Evolutionary conservation across 1,284 basidiomycete species (phyloP).

Genomic region (Wallemia hederae): DNA sequence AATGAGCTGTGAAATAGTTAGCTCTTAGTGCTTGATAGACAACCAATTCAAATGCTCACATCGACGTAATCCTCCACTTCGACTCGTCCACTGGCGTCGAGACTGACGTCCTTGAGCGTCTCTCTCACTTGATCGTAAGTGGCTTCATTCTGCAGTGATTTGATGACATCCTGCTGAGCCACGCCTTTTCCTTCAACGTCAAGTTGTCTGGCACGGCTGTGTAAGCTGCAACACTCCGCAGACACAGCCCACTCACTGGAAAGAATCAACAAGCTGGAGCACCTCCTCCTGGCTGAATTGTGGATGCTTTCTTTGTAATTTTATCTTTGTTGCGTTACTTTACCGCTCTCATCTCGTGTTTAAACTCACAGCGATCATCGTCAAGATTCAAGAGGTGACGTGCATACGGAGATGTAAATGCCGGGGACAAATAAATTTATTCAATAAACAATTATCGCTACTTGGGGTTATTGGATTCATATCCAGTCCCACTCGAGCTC

Average conservation of each 20-base stretch:
- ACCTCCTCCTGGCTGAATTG: constrained; percentile 74
- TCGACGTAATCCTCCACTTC: constrained; percentile 97
- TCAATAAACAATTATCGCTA: too few relatives aligned
- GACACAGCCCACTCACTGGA: constrained; percentile 38
- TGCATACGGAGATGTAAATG: too few relatives aligned
- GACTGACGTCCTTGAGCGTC: constrained; percentile 76
- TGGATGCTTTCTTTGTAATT: constrained; percentile 76
- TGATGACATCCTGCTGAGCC: constrained; percentile 55
- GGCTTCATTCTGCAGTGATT: constrained; percentile 45
- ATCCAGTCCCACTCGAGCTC: not conserved
- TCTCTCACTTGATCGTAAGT: constrained; percentile 61
- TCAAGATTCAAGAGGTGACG: not conserved
- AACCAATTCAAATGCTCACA: constrained; percentile 21
- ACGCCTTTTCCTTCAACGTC: constrained; percentile 58
- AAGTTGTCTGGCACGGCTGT: constrained; percentile 28
- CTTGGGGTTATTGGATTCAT: not conserved
- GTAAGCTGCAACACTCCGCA: constrained; percentile 2
- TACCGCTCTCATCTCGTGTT: not conserved
- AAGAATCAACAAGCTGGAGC: constrained; percentile 65
- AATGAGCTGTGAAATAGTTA: constrained; percentile 27
- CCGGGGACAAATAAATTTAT: too few relatives aligned
- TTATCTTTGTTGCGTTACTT: not conserved
- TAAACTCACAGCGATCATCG: not conserved
- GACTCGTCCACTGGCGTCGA: constrained; percentile 82
- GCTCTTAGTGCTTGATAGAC: constrained; percentile 5